Evolutionary conservation across 108 stramenopile genomes (phyloP), one percentile per base, ranked within the genome.

Genomic region (Ochromonas danica): DNA sequence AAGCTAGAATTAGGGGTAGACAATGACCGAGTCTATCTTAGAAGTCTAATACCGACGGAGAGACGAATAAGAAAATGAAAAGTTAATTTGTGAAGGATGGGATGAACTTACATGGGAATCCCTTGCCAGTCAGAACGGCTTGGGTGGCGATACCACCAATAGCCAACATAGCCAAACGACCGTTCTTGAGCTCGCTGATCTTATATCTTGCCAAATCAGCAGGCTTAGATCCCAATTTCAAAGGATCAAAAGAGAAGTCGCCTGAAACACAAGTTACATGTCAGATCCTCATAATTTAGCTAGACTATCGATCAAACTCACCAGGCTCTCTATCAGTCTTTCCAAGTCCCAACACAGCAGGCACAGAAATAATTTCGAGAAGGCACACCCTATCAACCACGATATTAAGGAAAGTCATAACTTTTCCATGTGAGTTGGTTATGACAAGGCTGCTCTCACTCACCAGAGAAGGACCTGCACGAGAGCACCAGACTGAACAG

Each of bases 91-190:
- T n/a, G n/a, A n/a, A n/a, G n/a, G n/a, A n/a, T n/a, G n/a, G n/a
- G n/a, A n/a, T n/a, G n/a, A n/a, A n/a, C 45, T 51, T 51, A 51
- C 45, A 97, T 39, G 96, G 96, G 92, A 95, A 97, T 62, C 93
- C 94, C 75, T 95, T 83, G 90, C 94, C 94, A 62, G 92, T 91
- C 80, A 95, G 75, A 42, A 78, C 79, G 70, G 93, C 80, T 80
- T 90, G 90, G 61, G 91, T 85, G 67, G 90, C 89, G 78, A 95
- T 95, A 81, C 95, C 95, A 71, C 93, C 91, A 71, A 94, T 84
- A 36, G 94, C 94, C 65, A 92, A 79, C 96, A 97, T 95, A 22
- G 96, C 94, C 79, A 94, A 87, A 83, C 96, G 90, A 81, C 94
- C 93, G 84, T 96, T 90, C 88, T 90, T 94, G 80, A 96, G 86